A percentile compares a stretch with the other conserved stretches of the same genome.
Evolutionary conservation across 2,329 filamentous ascomycete genomes (phyloP).

Genomic region (Claviceps sp.): DNA sequence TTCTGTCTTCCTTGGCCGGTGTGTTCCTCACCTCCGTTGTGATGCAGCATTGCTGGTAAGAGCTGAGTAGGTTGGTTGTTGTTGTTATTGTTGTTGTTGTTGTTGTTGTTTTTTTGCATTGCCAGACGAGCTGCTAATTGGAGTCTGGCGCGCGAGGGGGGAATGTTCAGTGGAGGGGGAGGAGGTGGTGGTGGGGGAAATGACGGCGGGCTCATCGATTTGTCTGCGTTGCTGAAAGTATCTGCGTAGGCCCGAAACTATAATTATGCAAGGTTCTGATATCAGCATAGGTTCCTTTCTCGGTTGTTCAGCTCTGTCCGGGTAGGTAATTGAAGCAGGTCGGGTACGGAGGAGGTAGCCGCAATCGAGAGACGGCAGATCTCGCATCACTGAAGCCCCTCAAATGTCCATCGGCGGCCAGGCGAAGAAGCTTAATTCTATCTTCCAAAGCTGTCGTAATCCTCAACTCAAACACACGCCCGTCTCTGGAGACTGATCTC

Average conservation of each 20-base stretch:
- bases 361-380: neutral
- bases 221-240: conserved; percentile 32
- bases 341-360: conserved; percentile 7
- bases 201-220: conserved; percentile 41
- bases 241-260: conserved; percentile 49
- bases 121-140: conserved; percentile 83
- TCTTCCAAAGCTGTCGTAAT: neutral
- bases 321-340: conserved; percentile 2
- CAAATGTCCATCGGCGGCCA: neutral
- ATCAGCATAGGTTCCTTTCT: conserved; percentile 6
- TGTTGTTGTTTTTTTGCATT: conserved; percentile 52
- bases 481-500: neutral
- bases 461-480: neutral
- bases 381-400: neutral
- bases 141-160: conserved; percentile 72
- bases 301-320: conserved; percentile 9
- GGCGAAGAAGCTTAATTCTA: neutral
- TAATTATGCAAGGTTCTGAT: conserved; percentile 1
- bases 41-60: conserved; percentile 26
- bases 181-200: conserved; percentile 48
- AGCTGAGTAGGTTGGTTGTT: conserved; percentile 28
- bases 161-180: conserved; percentile 71
- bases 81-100: conserved; percentile 27
- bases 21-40: conserved; percentile 23
- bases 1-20: neutral